Evolutionary conservation across 345 rosid species (phyloP).

Genomic region (Eucalyptus sp.): DNA sequence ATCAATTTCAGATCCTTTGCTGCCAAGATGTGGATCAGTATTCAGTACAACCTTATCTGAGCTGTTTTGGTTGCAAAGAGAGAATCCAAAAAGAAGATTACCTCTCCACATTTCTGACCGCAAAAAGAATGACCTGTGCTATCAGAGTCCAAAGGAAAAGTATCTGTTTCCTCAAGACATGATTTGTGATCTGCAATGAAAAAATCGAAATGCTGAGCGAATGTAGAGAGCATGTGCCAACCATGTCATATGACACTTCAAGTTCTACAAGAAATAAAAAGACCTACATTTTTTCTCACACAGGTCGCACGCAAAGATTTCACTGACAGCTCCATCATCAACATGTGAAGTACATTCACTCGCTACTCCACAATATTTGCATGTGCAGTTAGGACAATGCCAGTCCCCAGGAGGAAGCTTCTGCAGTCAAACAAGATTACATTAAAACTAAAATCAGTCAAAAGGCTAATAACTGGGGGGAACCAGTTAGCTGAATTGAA

Average conservation of each 20-base stretch:
- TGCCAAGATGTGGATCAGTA: not conserved
- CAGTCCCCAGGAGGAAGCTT: slow-evolving; percentile 80
- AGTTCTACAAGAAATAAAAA: not conserved
- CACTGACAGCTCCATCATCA: slow-evolving; percentile 10
- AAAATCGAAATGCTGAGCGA: not conserved
- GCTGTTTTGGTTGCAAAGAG: not conserved
- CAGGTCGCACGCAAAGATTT: slow-evolving; percentile 34
- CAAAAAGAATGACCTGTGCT: slow-evolving; percentile 42
- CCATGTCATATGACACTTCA: not conserved
- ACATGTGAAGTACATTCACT: slow-evolving; percentile 17
- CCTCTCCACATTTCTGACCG: slow-evolving; percentile 75
- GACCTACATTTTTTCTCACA: slow-evolving; percentile 83
- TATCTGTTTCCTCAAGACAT: slow-evolving; percentile 43
- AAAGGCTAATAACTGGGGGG: not conserved
- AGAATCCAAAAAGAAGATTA: slow-evolving; percentile 7
- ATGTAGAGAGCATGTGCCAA: not conserved
- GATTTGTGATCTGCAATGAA: slow-evolving; percentile 51
- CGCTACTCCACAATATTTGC: slow-evolving; percentile 73
- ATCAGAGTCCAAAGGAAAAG: slow-evolving; percentile 15
- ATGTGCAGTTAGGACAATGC: slow-evolving; percentile 90
- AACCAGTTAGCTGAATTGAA: not conserved
- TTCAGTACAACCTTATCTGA: not conserved
- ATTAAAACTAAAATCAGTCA: not conserved
- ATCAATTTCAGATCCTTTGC: not conserved
- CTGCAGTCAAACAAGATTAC: slow-evolving; percentile 25